phyloP scores from a whole-genome alignment of 345 rosid genomes.

The Eucalyptus tenuipes region DNA sequence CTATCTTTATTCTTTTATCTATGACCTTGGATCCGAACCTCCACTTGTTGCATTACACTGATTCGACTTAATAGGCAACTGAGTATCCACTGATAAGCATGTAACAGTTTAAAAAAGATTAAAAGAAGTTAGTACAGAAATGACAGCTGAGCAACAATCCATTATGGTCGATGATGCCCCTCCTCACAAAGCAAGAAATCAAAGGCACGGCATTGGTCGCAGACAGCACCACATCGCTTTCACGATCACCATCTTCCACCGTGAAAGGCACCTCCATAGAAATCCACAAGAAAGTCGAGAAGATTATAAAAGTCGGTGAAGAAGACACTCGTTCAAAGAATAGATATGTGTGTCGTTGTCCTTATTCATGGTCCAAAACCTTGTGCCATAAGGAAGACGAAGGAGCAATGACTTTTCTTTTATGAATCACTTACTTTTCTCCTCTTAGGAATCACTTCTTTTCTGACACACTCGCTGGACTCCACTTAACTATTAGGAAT shows the following conservation, averaged over 20 bases:
- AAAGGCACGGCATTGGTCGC: background rate
- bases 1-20: background rate
- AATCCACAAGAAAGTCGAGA: no score
- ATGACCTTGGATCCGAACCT: background rate
- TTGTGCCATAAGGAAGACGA: no score
- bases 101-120: background rate
- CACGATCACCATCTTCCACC: background rate
- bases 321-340: no score
- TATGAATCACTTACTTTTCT: no score
- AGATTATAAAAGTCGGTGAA: no score
- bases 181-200: background rate
- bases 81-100: background rate
- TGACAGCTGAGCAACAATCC: background rate
- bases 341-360: no score
- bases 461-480: no score
- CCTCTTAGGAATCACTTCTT: no score
- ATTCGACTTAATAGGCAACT: background rate
- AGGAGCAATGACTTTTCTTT: no score
- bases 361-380: no score
- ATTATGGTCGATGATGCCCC: background rate
- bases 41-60: background rate
- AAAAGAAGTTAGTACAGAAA: background rate
- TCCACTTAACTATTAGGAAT: no score
- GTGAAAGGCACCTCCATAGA: no score
- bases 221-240: background rate